A percentile compares a stretch with the other conserved stretches of the same genome.
Evolutionary conservation across 176 grass and related monocot genomes (phyloP).

Genomic region (Cenchrus americanus): DNA sequence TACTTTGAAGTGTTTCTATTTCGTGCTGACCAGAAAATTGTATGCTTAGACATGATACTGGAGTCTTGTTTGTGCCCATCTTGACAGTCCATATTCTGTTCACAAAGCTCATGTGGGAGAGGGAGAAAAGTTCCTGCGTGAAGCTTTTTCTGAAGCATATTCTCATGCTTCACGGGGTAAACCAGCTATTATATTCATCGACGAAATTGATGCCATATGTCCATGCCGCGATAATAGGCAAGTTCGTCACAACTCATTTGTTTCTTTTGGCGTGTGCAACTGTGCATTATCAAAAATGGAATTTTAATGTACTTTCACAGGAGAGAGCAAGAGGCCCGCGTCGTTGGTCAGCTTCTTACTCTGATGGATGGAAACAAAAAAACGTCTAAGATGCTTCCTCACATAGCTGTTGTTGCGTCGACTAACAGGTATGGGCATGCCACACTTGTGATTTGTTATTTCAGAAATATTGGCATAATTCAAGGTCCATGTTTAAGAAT

Average conservation of each 20-base stretch:
- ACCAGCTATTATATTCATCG: constrained; percentile 85
- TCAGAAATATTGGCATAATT: neutral
- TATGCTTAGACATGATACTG: neutral
- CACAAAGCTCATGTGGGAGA: constrained; percentile 87
- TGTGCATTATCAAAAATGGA: neutral
- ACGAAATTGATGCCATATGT: constrained; percentile 93
- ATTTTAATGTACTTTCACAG: constrained; percentile 45
- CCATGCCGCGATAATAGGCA: constrained; percentile 69
- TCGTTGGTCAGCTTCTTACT: constrained; percentile 89
- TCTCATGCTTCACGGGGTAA: constrained; percentile 66
- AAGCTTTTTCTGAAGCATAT: constrained; percentile 80
- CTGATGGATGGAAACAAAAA: constrained; percentile 93
- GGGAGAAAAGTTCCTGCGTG: constrained; percentile 75
- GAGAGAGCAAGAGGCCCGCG: constrained; percentile 74
- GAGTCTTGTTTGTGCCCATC: neutral
- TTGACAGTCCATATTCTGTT: constrained; percentile 67
- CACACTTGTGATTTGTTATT: constrained; percentile 12
- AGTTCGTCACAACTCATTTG: neutral
- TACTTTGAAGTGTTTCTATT: neutral
- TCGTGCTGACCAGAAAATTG: neutral
- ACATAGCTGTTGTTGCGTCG: constrained; percentile 83
- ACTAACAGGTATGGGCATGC: constrained; percentile 76
- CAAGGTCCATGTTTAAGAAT: constrained; percentile 10
- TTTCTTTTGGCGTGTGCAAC: neutral
- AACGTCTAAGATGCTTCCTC: constrained; percentile 57